phyloP scores from a whole-genome alignment of 768 basidiomycete genomes.

The Phanerodontia chrysosporium region DNA sequence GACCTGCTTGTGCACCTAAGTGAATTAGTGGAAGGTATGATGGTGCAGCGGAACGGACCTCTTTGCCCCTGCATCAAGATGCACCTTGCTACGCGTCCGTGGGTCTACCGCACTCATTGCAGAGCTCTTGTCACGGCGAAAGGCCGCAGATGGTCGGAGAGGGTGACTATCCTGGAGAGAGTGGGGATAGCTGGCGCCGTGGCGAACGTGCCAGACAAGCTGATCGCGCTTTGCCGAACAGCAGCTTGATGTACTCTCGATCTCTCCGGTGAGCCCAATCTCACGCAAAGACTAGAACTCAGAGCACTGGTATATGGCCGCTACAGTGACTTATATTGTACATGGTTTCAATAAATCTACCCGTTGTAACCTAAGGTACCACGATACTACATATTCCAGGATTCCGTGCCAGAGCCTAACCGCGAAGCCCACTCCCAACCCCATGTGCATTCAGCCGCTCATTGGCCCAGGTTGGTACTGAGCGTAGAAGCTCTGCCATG shows the following conservation, averaged over 20 bases:
- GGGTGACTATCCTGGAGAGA: not conserved
- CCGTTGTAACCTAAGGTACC: too few relatives aligned
- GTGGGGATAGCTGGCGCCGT: not conserved
- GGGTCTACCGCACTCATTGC: conserved; percentile 30
- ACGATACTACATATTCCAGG: not conserved
- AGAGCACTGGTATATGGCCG: too few relatives aligned
- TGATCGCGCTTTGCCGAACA: not conserved
- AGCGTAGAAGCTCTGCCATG: conserved; percentile 24
- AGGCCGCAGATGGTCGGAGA: not conserved
- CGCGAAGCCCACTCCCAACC: too few relatives aligned
- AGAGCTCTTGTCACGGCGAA: not conserved
- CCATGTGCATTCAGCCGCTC: not conserved
- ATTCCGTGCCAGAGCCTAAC: not conserved
- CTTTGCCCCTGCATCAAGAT: conserved; percentile 19
- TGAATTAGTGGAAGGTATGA: not conserved
- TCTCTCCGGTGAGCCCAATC: too few relatives aligned
- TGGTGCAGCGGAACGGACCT: not conserved
- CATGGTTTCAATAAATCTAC: too few relatives aligned
- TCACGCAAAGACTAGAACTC: too few relatives aligned
- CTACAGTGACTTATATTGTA: too few relatives aligned
- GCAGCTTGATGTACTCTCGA: too few relatives aligned
- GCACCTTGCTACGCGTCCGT: conserved; percentile 33
- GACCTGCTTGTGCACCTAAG: conserved; percentile 12
- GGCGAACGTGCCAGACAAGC: too few relatives aligned
- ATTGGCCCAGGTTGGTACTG: conserved; percentile 13